These are phyloP conservation scores for Coemansia sp. DNA, from an alignment of 192 early-diverging fungal species.

Conservation along the genomic window DNA sequence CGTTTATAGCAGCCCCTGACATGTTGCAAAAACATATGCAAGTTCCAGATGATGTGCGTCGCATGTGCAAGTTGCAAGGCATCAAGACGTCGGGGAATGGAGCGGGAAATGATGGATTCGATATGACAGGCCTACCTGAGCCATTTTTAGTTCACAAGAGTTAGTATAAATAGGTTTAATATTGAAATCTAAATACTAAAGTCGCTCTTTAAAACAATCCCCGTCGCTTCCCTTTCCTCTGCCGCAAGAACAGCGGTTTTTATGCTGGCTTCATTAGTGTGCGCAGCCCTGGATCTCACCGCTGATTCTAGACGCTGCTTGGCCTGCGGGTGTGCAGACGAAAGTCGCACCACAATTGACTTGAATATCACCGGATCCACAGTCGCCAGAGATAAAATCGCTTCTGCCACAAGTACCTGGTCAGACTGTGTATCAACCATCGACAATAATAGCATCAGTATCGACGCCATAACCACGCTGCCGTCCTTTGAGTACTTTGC, in stretches of 20 bases:
- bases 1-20: conserved; percentile 1
- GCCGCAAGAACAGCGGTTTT: background rate
- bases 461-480: conserved; percentile 16
- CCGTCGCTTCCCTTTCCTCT: background rate
- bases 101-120: background rate
- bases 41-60: background rate
- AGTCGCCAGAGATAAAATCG: conserved; percentile 23
- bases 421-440: conserved; percentile 15
- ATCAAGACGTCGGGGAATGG: background rate
- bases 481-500: background rate
- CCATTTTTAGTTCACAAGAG: background rate
- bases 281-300: conserved; percentile 13
- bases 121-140: background rate
- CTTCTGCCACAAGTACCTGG: conserved; percentile 7
- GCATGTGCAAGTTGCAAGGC: background rate
- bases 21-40: background rate
- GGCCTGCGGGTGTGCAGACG: conserved; percentile 19
- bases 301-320: conserved; percentile 28
- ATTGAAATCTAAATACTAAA: conserved; percentile 20
- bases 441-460: conserved; percentile 38
- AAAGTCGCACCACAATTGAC: conserved; percentile 15
- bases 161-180: too few species aligned
- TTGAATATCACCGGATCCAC: conserved; percentile 15
- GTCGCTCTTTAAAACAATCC: conserved; percentile 24
- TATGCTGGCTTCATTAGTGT: too few species aligned